Conservation (phyloP, 208 protist species). For the Leishmania lainsoni region DNA sequence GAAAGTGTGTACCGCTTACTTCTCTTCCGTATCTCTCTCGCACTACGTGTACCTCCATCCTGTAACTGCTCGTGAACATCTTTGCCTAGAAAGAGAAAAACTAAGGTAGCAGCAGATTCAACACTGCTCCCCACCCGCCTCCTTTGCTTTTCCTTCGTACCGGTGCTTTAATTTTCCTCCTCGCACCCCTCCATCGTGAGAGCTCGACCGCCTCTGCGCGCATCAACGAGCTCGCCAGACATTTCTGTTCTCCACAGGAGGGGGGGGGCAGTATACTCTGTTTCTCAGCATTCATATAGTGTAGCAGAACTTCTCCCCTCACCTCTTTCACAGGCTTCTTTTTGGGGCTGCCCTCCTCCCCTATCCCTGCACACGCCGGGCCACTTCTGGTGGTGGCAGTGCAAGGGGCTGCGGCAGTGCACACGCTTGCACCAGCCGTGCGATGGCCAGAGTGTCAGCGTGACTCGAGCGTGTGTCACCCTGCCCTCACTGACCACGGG, state of each 20-base stretch:
- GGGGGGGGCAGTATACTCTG: too few relatives aligned
- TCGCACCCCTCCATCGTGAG: neutral
- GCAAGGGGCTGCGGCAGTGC: neutral
- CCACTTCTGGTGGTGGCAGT: neutral
- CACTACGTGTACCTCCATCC: neutral
- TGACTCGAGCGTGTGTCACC: neutral
- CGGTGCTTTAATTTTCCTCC: neutral
- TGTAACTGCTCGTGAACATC: too few relatives aligned
- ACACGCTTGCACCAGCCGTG: neutral
- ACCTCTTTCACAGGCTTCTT: too few relatives aligned
- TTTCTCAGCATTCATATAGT: too few relatives aligned
- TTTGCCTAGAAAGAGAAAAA: too few relatives aligned
- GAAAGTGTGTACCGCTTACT: neutral
- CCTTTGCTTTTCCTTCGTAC: neutral
- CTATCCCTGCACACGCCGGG: neutral
- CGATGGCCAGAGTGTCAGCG: neutral
- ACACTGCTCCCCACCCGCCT: neutral
- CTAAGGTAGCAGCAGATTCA: neutral
- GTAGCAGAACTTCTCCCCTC: too few relatives aligned
- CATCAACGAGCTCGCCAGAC: neutral
- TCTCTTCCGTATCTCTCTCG: neutral
- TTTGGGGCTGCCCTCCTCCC: neutral
- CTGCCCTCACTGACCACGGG: neutral
- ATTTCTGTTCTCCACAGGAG: too few relatives aligned
- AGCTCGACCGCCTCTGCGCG: neutral